Evolutionary conservation across 306 rosid genomes (phyloP), one percentile per base, ranked within the genome.

Genomic region (Crataegus laevigata): DNA sequence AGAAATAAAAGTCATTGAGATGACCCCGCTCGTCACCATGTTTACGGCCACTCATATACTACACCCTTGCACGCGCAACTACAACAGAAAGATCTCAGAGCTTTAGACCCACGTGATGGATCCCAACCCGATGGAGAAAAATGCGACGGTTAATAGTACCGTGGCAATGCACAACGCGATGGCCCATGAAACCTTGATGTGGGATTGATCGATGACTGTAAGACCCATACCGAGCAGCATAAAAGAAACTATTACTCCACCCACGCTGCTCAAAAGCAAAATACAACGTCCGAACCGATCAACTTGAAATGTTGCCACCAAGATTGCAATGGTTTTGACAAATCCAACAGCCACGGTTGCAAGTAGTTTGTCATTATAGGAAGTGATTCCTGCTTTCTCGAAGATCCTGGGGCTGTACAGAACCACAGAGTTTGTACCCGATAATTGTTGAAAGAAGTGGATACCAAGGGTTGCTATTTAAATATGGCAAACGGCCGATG

Each of bases 351-450:
- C 59, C 22, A 19, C 21, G 81, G 40, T 36, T 36, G 40, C 40
- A 36, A 36, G 40, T 1, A 36, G 9, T 9, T 36, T 36, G 40
- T 36, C 40, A 36, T 36, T 36, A 9, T 36, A 30, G 5, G 40
- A 36, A 36, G 40, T 36, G 40, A 36, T 36, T 14, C 98, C 97
- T 1, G 91, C 96, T 30, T 91, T 85, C 7, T 70, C 51, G 72
- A 93, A 93, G 67, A 93, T 91, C 1, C 21, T 74, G 0, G 98
- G 96, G 42, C 91, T 85, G 76, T 89, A 91, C 15, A 93, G 67
- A 72, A 93, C 93, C 60, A 93, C 91, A 1, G 96, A 84, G 79
- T 91, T 91, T 75, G 89, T 59, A 1, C 97, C 98, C 0, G 93
- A 82, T 0, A 84, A 81, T 71, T 91, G 97, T 57, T 93, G 98